Conservation (phyloP, 2,329 filamentous ascomycete genomes). For the Colletotrichum echinochloae region DNA sequence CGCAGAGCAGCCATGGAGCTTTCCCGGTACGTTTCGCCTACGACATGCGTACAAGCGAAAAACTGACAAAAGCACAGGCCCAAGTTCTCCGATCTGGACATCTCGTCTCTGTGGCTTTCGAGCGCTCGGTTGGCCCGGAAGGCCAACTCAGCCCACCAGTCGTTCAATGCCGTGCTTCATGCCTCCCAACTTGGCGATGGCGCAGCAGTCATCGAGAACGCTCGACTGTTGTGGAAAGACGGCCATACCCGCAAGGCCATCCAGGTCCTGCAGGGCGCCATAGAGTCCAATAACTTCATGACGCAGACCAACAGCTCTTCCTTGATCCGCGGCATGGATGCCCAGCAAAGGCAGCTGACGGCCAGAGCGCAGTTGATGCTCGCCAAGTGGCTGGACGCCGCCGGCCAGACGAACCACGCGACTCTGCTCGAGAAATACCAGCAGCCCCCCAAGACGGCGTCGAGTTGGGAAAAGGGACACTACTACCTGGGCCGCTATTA, state of each 20-base stretch:
- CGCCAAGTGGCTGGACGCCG: conserved; percentile 95
- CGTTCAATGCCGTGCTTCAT: conserved; percentile 93
- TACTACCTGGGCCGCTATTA: conserved; percentile 98
- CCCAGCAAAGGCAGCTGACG: conserved; percentile 71
- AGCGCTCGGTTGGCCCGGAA: conserved; percentile 90
- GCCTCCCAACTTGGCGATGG: conserved; percentile 87
- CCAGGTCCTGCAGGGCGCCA: conserved; percentile 87
- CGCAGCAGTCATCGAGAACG: conserved; percentile 93
- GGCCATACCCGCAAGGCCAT: conserved; percentile 96
- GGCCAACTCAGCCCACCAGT: conserved; percentile 83
- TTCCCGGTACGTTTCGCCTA: conserved; percentile 64
- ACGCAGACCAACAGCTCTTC: conserved; percentile 56
- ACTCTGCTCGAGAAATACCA: conserved; percentile 86
- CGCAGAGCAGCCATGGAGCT: conserved; percentile 89
- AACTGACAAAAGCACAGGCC: conserved; percentile 51
- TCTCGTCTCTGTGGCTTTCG: conserved; percentile 86
- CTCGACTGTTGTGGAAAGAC: conserved; percentile 91
- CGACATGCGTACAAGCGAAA: no score
- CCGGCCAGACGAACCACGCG: conserved; percentile 90
- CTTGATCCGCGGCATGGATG: conserved; percentile 55
- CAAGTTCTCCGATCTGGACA: conserved; percentile 76
- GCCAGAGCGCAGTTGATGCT: conserved; percentile 87
- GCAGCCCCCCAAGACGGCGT: conserved; percentile 76
- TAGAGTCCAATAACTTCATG: conserved; percentile 82
- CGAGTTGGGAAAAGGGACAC: conserved; percentile 94